Evolutionary conservation across 23 red algal genomes (phyloP).

Genomic region (Gracilariopsis chorda): DNA sequence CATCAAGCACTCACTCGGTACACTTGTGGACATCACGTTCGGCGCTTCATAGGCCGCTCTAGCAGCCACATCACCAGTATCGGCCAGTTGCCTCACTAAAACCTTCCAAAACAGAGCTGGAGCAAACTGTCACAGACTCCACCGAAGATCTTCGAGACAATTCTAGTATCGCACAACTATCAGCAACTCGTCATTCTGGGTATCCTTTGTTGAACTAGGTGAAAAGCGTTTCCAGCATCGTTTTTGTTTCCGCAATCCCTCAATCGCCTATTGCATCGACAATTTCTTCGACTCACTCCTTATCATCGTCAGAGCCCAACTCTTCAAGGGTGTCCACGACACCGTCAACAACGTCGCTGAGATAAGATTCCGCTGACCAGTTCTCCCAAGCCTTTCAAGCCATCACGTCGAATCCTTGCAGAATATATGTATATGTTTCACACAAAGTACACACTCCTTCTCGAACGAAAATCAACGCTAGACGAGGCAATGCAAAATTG

Average conservation of each 20-base stretch:
- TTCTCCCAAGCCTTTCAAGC: conserved; percentile 73
- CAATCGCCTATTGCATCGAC: conserved; percentile 26
- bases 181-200: conserved; percentile 26
- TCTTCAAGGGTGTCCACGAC: conserved; percentile 54
- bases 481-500: too few species aligned
- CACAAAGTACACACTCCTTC: too few species aligned
- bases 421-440: too few species aligned
- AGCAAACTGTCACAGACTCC: not conserved
- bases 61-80: conserved; percentile 39
- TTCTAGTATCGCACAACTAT: not conserved
- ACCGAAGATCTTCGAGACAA: conserved; percentile 11
- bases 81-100: conserved; percentile 66
- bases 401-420: conserved; percentile 59
- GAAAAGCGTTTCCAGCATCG: conserved; percentile 36
- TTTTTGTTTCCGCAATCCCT: not conserved
- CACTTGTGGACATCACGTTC: not conserved
- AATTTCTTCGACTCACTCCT: conserved; percentile 13
- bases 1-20: conserved; percentile 5
- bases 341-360: conserved; percentile 25
- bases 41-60: conserved; percentile 18
- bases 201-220: conserved; percentile 51
- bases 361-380: conserved; percentile 49
- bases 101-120: conserved; percentile 35
- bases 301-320: not conserved
- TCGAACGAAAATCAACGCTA: too few species aligned